Evolutionary conservation across 371 early-diverging fungal species (phyloP), one percentile per base, ranked within the genome.

Genomic region (Apophysomyces variabilis): DNA sequence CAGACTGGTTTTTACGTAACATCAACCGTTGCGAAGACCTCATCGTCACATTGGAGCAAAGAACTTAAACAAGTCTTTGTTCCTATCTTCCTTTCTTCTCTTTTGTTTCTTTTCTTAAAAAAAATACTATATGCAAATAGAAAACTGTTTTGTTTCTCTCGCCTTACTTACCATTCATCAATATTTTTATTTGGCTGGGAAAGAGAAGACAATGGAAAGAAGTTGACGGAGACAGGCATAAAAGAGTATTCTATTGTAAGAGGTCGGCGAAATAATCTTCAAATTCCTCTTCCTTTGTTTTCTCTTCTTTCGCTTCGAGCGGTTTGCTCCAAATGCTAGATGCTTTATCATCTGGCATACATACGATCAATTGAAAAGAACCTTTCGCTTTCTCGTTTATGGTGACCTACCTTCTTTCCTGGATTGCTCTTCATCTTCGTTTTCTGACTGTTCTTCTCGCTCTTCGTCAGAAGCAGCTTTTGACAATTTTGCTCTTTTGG

Each of bases 1-100:
- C 90, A 41, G 96, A 96, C 71, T 96, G 93, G 93, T 96, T 95
- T 74, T 86, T 96, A 71, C 88, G 96, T 66, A 90, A 95, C 76
- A 91, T 92, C 65, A 89, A 87, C 82, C 93, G 94, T 82, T 85
- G 90, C 69, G 83, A 88, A 66, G 90, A 87, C 64, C 68, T 86
- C 16, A 71, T 88, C 64, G 74, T 74, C 57, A 78, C 64, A 26
- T 67, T 77, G 61, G 73, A 77, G 57, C 60, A 69, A 45, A 74
- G 69, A 46, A 70, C 64, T 58, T 76, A 75, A 72, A 64, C 18
- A 58, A 32, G 6, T 45, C 43, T 8, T 57, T 58, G 6, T 5
- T 41, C 57, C 14, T 57, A 16, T 39, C 21, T 43, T 43, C 14
- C 37, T 21, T 39, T 16, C 39, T 39, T n/a, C 14, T 41, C 41